Base-by-base conservation (phyloP, 768 basidiomycete species). In the Basidioascus undulatus region DNA sequence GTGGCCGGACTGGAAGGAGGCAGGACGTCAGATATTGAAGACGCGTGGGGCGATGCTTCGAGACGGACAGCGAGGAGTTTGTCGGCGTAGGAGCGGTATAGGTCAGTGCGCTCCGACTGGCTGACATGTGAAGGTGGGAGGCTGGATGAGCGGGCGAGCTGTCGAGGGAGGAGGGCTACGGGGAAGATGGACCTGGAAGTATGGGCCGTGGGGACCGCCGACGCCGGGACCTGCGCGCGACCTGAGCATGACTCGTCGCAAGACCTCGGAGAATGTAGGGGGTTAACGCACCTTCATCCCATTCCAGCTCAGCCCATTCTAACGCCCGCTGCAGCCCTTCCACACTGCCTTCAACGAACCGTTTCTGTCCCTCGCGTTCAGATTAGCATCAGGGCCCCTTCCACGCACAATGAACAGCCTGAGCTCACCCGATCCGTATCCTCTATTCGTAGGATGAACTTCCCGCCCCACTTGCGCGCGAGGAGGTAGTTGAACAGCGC, bases 401-500 rank as follows among this genome's bases (percentile, higher is more conserved):
- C n/a, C 12, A 5, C 6, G 9, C 33, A 16, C 20, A 3, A 32
- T 21, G n/a, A 39, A 1, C 37, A 27, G 32, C 33, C 13, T 23
- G 11, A 35, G 42, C 73, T 49, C 48, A 87, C 89, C 47, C 74
- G 62, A 56, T 98, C 92, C 0, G 92, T 98, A 56, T 96, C 92
- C 58, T 96, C 89, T 31, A 96, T 73, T 38, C 92, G 65, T 50
- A 96, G 60, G 28, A 94, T 69, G 82, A 83, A 92, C 51, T 76
- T 76, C 2, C 89, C 92, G 3, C 70, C 72, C 12, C 70, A 62
- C 55, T 80, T 82, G 50, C 67, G 68, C 8, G 89, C 80, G 42
- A 76, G 74, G 0, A 94, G 58, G 52, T 92, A 70, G 52, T 96
- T 96, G 59, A 84, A 89, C 2, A 98, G 62, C 0, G 87, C 92